Conservation (phyloP, 306 rosid genomes). For the Arachis hypogaea region DNA sequence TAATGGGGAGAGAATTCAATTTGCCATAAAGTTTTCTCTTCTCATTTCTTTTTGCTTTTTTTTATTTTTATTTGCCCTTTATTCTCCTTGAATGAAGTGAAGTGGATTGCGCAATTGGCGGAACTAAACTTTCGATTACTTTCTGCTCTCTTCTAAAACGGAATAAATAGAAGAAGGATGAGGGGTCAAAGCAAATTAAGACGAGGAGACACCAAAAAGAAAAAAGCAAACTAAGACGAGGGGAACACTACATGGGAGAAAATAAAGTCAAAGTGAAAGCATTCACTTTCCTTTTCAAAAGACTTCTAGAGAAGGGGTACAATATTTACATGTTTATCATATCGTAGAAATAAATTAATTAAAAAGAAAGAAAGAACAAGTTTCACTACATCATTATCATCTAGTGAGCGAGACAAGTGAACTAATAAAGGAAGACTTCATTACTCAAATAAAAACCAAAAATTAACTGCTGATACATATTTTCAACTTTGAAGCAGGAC, state of each 20-base stretch:
- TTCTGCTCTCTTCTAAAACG: conserved; percentile 29
- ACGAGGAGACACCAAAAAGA: neutral
- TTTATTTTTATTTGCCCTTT: neutral
- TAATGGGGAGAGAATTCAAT: neutral
- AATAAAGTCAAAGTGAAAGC: conserved; percentile 16
- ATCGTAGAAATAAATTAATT: no score
- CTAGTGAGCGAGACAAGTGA: neutral
- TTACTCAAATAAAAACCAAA: neutral
- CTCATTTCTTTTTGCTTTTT: neutral
- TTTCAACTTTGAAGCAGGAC: conserved; percentile 41
- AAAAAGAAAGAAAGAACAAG: neutral
- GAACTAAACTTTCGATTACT: conserved; percentile 23
- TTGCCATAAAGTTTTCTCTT: neutral
- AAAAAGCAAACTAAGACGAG: no score
- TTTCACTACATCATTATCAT: no score
- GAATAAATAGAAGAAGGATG: neutral
- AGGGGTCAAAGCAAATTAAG: neutral
- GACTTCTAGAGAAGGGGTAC: neutral
- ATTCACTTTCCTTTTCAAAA: neutral
- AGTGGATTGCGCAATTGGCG: conserved; percentile 52
- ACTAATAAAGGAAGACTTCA: neutral
- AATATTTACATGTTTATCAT: no score
- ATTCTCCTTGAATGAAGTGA: conserved; percentile 37
- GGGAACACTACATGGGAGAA: neutral
- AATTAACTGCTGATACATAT: conserved; percentile 15